phyloP scores from a whole-genome alignment of 306 rosid genomes.

The Carpinus viminea region DNA sequence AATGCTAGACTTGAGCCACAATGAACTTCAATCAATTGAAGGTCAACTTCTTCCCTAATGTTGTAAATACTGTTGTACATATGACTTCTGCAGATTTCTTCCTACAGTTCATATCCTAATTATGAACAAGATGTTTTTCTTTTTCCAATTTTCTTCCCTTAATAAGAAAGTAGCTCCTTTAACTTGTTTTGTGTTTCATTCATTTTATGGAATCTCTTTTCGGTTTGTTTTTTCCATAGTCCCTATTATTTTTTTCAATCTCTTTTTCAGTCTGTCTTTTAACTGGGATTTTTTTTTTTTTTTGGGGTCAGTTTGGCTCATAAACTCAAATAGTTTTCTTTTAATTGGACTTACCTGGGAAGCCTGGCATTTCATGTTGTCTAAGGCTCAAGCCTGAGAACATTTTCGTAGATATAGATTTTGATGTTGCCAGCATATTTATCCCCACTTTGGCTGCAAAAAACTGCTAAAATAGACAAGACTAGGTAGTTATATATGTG shows the following conservation, averaged over 20 bases:
- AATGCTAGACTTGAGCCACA: conserved; percentile 87
- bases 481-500: conserved; percentile 4
- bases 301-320: neutral
- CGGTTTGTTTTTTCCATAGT: too few species aligned
- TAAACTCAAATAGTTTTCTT: neutral
- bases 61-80: neutral
- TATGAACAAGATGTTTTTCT: neutral
- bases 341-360: neutral
- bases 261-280: too few species aligned
- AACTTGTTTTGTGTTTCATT: neutral
- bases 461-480: neutral
- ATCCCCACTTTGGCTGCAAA: neutral
- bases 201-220: neutral
- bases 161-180: neutral
- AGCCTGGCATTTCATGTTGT: neutral
- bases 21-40: conserved; percentile 76
- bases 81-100: neutral
- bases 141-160: neutral
- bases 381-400: neutral
- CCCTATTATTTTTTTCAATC: too few species aligned
- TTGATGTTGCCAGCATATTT: neutral
- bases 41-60: conserved; percentile 42
- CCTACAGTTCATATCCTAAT: neutral
- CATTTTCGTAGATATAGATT: neutral
- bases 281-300: too few species aligned